These are phyloP conservation scores for Elaeis guineensis DNA, from an alignment of 176 grass and related monocot genomes.

Conservation along the genomic window DNA sequence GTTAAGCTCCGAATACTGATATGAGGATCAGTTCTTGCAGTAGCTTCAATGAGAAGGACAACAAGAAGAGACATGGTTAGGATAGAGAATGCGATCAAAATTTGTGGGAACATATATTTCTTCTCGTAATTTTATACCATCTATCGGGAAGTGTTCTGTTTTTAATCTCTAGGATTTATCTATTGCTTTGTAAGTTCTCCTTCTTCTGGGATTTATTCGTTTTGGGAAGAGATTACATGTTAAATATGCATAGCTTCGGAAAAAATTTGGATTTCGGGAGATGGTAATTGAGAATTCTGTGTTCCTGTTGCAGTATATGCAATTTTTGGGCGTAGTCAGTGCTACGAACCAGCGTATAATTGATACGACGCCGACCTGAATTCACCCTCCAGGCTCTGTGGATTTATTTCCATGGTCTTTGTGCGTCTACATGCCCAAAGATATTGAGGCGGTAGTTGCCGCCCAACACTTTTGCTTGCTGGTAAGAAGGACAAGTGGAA, in stretches of 20 bases:
- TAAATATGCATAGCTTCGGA: neutral
- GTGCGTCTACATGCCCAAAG: constrained; percentile 71
- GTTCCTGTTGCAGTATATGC: constrained; percentile 63
- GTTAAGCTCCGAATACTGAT: too few relatives aligned
- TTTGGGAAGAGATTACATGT: too few relatives aligned
- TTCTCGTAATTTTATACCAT: constrained; percentile 2
- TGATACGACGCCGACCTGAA: constrained; percentile 34
- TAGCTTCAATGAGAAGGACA: too few relatives aligned
- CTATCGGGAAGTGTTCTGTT: too few relatives aligned
- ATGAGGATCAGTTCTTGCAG: too few relatives aligned
- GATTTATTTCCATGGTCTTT: constrained; percentile 65
- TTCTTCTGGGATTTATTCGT: too few relatives aligned
- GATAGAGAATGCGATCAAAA: too few relatives aligned
- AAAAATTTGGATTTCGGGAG: neutral
- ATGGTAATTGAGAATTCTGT: neutral
- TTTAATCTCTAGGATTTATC: too few relatives aligned
- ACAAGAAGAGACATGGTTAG: too few relatives aligned
- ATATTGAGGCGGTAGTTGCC: constrained; percentile 78
- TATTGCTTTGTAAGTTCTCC: too few relatives aligned
- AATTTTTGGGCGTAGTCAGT: constrained; percentile 74
- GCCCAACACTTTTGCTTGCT: constrained; percentile 80
- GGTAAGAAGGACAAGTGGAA: constrained; percentile 83
- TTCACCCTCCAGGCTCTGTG: constrained; percentile 21
- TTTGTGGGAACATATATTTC: neutral
- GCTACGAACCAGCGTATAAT: constrained; percentile 94